Percentiles rank a stretch among this genome's conserved stretches.
Conservation (phyloP, 106 monocot species). For the Vanilla planifolia region DNA sequence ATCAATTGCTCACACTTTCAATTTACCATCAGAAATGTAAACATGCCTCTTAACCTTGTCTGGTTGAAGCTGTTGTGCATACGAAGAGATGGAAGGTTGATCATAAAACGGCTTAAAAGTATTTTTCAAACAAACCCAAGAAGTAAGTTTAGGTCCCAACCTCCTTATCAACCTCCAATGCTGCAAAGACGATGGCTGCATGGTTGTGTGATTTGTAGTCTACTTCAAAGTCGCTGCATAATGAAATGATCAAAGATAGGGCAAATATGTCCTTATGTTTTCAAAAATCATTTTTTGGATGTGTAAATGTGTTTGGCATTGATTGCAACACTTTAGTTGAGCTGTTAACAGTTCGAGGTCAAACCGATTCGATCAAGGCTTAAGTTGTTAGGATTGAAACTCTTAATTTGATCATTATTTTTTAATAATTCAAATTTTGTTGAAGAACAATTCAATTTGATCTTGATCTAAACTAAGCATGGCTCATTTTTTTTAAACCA, state of each 20-base stretch:
- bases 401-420: too few species aligned
- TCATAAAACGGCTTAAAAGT: neutral
- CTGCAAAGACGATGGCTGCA: slow-evolving; percentile 62
- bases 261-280: neutral
- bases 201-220: slow-evolving; percentile 73
- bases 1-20: slow-evolving; percentile 63
- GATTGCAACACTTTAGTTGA: too few species aligned
- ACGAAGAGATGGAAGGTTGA: neutral
- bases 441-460: too few species aligned
- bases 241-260: neutral
- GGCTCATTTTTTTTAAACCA: too few species aligned
- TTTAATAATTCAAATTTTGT: too few species aligned
- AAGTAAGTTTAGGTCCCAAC: slow-evolving; percentile 13
- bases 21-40: slow-evolving; percentile 50
- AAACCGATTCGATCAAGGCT: too few species aligned
- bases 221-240: slow-evolving; percentile 77
- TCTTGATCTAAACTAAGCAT: too few species aligned
- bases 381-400: too few species aligned
- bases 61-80: slow-evolving; percentile 72
- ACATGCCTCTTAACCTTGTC: slow-evolving; percentile 89
- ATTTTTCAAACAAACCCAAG: neutral
- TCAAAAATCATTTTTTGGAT: neutral
- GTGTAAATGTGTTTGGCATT: too few species aligned
- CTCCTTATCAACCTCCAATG: slow-evolving; percentile 93
- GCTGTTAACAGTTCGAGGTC: too few species aligned